Evolutionary conservation across 345 rosid species (phyloP).

Genomic region (Melaleuca quinquenervia): DNA sequence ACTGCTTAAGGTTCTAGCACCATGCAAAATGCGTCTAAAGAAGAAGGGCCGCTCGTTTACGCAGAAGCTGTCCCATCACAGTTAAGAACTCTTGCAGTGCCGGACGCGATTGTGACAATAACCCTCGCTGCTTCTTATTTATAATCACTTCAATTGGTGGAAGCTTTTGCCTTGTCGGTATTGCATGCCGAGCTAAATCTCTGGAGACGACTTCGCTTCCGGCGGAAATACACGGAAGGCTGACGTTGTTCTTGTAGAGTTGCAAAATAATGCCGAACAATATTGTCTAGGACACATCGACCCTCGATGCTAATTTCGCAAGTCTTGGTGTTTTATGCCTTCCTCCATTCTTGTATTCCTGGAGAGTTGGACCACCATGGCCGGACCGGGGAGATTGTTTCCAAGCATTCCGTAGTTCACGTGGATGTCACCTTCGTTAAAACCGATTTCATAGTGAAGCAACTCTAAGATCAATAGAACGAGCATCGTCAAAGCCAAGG

Average conservation of each 20-base stretch:
- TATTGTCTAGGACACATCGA: not conserved
- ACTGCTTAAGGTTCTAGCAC: not conserved
- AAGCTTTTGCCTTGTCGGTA: not conserved
- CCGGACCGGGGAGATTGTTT: constrained; percentile 1
- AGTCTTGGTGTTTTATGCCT: not conserved
- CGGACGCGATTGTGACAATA: not conserved
- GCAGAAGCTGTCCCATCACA: not conserved
- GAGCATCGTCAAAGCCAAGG: not conserved
- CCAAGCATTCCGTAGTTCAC: not conserved
- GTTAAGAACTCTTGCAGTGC: not conserved
- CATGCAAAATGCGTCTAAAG: not conserved
- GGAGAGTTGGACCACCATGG: not conserved
- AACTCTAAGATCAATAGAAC: not conserved
- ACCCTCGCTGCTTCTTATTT: not conserved
- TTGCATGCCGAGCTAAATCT: not conserved
- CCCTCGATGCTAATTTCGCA: not conserved
- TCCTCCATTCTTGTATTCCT: not conserved
- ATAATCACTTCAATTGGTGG: not conserved
- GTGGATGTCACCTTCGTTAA: not conserved
- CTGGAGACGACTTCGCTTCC: not conserved
- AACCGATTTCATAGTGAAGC: not conserved
- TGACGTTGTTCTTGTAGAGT: not conserved
- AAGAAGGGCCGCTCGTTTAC: not conserved
- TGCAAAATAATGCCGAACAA: not conserved
- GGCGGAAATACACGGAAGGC: not conserved